These are phyloP conservation scores for Astragalus glycyphyllos DNA, from an alignment of 306 rosid genomes.

Conservation along the genomic window DNA sequence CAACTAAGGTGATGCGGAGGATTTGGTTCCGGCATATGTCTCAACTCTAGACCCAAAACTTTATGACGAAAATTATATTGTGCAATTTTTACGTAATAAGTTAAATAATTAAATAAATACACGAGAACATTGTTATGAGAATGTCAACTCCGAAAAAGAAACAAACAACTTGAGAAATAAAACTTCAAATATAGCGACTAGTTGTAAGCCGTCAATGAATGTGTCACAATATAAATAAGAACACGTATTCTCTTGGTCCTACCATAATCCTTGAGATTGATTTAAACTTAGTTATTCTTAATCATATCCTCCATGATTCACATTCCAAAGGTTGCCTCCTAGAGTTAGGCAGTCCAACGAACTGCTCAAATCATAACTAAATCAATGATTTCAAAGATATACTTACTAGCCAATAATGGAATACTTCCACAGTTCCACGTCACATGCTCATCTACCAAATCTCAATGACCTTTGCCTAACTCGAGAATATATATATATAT, in stretches of 20 bases:
- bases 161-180: too few species aligned
- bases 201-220: background rate
- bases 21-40: too few species aligned
- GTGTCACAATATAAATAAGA: background rate
- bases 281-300: background rate
- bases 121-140: too few species aligned
- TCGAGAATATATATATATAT: background rate
- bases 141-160: too few species aligned
- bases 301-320: background rate
- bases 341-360: conserved; percentile 46
- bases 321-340: conserved; percentile 20
- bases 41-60: too few species aligned
- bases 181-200: background rate
- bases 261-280: background rate
- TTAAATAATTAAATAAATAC: too few species aligned
- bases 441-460: conserved; percentile 13
- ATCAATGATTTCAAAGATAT: conserved; percentile 7
- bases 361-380: conserved; percentile 19
- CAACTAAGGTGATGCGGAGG: too few species aligned
- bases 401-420: background rate
- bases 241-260: background rate
- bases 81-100: too few species aligned
- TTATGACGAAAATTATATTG: too few species aligned
- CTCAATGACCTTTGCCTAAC: conserved; percentile 39
- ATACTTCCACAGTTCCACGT: background rate